A percentile compares a stretch with the other conserved stretches of the same genome.
These are phyloP conservation scores for Serpula lacrymans DNA, from an alignment of 768 basidiomycete genomes.

Conservation along the genomic window DNA sequence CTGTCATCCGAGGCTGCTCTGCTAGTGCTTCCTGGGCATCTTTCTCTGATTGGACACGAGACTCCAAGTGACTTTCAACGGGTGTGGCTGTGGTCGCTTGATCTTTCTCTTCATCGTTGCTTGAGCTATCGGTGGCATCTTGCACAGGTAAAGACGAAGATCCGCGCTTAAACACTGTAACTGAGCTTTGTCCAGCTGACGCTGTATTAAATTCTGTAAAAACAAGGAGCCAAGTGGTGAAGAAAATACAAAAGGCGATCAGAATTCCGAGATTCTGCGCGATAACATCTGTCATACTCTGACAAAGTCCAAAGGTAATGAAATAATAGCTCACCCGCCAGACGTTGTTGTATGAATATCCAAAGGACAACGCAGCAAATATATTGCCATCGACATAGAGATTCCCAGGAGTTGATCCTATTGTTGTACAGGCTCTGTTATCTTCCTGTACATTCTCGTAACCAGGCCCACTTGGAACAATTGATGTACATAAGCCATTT, in stretches of 20 bases:
- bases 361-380: conserved; percentile 34
- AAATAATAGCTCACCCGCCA: conserved; percentile 36
- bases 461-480: conserved; percentile 30
- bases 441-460: conserved; percentile 28
- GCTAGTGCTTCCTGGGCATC: conserved; percentile 22
- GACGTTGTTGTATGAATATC: conserved; percentile 23
- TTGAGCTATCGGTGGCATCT: background rate
- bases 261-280: conserved; percentile 41
- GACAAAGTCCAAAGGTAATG: background rate
- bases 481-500: conserved; percentile 31
- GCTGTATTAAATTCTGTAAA: conserved; percentile 31
- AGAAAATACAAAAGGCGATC: conserved; percentile 38
- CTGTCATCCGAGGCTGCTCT: conserved; percentile 12
- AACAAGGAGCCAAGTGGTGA: conserved; percentile 33
- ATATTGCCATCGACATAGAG: conserved; percentile 38
- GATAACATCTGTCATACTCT: conserved; percentile 19
- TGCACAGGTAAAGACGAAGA: background rate
- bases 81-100: background rate
- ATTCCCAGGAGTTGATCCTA: conserved; percentile 39
- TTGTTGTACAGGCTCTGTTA: conserved; percentile 42
- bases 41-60: conserved; percentile 36
- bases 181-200: conserved; percentile 26
- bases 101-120: conserved; percentile 16
- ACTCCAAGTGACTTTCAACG: conserved; percentile 4
- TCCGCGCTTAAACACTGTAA: conserved; percentile 19